phyloP scores from a whole-genome alignment of 176 grass and related monocot species.

The Bromus sterilis region DNA sequence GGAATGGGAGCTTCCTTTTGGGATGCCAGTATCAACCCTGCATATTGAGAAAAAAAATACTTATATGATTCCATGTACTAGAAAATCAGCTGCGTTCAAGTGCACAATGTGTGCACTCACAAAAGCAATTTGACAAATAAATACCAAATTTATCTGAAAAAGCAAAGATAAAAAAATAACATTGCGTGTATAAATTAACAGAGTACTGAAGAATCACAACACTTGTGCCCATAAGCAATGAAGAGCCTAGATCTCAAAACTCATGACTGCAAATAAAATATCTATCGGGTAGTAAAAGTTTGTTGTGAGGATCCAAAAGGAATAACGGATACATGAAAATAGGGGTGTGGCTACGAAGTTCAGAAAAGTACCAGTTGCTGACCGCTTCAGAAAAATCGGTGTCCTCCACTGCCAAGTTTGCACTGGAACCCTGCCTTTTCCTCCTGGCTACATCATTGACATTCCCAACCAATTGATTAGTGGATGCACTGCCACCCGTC shows the following conservation, averaged over 20 bases:
- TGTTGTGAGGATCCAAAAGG: background rate
- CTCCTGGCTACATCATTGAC: constrained; percentile 35
- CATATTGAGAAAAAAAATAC: constrained; percentile 4
- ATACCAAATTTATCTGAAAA: background rate
- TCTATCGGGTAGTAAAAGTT: background rate
- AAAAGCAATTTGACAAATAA: background rate
- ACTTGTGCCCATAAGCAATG: background rate
- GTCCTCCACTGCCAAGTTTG: constrained; percentile 25
- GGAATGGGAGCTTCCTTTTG: constrained; percentile 36
- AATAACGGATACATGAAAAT: constrained; percentile 4
- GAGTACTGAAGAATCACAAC: background rate
- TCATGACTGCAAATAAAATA: background rate
- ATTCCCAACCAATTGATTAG: constrained; percentile 34
- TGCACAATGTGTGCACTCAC: background rate
- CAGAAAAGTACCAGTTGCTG: constrained; percentile 46
- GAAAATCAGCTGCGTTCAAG: background rate
- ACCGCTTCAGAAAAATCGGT: constrained; percentile 31
- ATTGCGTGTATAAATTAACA: background rate
- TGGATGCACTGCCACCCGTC: constrained; percentile 24
- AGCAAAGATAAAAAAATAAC: background rate
- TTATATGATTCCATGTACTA: background rate
- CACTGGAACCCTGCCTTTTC: constrained; percentile 42
- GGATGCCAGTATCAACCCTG: constrained; percentile 38
- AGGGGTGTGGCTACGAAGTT: background rate
- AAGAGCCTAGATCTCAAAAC: background rate